Base-by-base conservation (phyloP, 2,329 filamentous ascomycete species). In the Fonsecaea pedrosoi region DNA sequence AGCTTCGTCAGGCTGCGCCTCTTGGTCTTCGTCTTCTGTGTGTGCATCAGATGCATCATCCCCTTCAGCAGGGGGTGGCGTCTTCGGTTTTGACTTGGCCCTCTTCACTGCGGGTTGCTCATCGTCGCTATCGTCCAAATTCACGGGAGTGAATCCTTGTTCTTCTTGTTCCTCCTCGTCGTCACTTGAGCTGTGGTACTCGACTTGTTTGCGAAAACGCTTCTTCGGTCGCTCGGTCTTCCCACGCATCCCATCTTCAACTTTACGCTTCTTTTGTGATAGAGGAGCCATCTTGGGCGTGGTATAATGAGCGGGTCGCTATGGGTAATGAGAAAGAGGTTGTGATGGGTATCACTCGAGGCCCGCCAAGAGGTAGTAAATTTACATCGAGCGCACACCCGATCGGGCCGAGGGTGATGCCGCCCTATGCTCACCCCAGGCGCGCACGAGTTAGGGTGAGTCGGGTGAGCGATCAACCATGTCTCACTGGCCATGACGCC, bases 181-280 rank as follows among this genome's bases (percentile, higher is more conserved):
- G 25, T 87, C 85, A 54, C 88, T 86, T 66, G 85, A 85, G 77
- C 86, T 89, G 83, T 89, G 84, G 79, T 90, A 90, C 65, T 82
- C 79, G 71, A 79, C 80, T 76, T 90, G 87, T 76, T 87, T 88
- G 77, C 86, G 87, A 75, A 87, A 83, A 73, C 87, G 87, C 77
- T 86, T 86, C 69, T 82, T 82, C 37, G 83, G 81, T 54, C 80
- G 76, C 32, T 82, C 81, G 58, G 80, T 80, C 73, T 84, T 84
- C 54, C 83, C 84, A 60, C 83, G 81, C 77, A 86, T 82, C 60
- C 84, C 84, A 62, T 89, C 86, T 65, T 87, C 84, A 32, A 86
- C 83, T 76, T 87, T 86, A 75, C 87, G 82, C 73, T 88, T 86
- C 76, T 82, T 83, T 6, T 76, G 74, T 30, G 75, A 74, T 12